A percentile compares a stretch with the other conserved stretches of the same genome.
These are phyloP conservation scores for Neurospora crassa DNA, from an alignment of 2,329 filamentous ascomycete species.

Conservation along the genomic window DNA sequence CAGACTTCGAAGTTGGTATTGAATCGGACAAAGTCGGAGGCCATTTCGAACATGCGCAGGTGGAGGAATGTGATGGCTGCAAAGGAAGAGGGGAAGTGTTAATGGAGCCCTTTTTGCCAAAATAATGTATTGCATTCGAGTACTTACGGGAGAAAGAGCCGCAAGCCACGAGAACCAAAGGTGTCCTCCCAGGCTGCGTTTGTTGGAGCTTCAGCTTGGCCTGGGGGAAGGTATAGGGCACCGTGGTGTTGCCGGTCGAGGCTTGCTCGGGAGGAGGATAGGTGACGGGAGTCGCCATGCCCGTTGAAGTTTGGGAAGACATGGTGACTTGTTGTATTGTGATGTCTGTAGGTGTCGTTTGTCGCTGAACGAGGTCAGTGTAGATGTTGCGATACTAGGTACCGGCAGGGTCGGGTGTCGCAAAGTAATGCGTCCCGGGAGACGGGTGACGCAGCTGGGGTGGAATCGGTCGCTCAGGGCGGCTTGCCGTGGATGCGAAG, in stretches of 20 bases:
- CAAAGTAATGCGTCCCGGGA: not conserved
- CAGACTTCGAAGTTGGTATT: slow-evolving; percentile 62
- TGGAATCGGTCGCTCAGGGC: not conserved
- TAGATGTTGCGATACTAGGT: not conserved
- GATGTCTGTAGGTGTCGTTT: not conserved
- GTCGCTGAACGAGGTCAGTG: not conserved
- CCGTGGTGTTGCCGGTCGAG: slow-evolving; percentile 1
- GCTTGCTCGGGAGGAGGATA: not conserved
- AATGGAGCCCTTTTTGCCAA: slow-evolving; percentile 5
- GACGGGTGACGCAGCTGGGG: not conserved
- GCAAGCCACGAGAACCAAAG: slow-evolving; percentile 27
- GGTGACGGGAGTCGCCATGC: not conserved
- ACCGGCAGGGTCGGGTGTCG: not conserved
- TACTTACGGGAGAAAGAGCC: slow-evolving; percentile 25
- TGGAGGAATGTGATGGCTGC: slow-evolving; percentile 22
- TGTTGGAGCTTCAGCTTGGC: slow-evolving; percentile 20
- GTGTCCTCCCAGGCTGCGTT: slow-evolving; percentile 20
- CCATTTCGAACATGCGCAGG: slow-evolving; percentile 29
- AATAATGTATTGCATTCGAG: not conserved
- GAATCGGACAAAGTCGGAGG: slow-evolving; percentile 27
- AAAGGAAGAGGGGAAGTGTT: not conserved
- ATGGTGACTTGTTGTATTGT: not conserved
- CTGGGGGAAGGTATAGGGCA: slow-evolving; percentile 20
- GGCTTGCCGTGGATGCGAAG: not conserved
- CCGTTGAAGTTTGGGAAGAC: not conserved